Evolutionary conservation across 305 asterid species (phyloP).

Genomic region (Vinca major): DNA sequence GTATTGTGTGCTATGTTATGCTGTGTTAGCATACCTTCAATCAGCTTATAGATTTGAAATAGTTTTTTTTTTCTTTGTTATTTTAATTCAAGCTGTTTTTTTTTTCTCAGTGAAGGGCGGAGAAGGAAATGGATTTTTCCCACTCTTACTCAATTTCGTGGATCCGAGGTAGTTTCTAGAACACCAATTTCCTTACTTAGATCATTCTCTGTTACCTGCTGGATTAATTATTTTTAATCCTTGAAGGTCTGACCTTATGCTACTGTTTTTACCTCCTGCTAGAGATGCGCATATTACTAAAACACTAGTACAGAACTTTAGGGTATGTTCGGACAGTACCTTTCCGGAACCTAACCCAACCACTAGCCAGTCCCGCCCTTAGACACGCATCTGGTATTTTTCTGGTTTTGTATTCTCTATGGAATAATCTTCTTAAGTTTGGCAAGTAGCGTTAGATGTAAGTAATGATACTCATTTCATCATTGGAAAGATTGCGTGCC

Average conservation of each 20-base stretch:
- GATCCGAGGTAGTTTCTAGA: conserved; percentile 39
- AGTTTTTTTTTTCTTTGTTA: not conserved
- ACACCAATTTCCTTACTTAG: conserved; percentile 10
- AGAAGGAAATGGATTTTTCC: conserved; percentile 96
- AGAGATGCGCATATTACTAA: not conserved
- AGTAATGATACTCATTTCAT: not conserved
- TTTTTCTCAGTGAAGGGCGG: conserved; percentile 75
- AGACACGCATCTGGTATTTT: not conserved
- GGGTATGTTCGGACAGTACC: no score
- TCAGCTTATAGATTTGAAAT: not conserved
- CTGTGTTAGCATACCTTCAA: not conserved
- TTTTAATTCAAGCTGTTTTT: not conserved
- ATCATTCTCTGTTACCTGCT: not conserved
- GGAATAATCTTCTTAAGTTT: not conserved
- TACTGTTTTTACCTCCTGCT: not conserved
- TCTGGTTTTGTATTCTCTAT: not conserved
- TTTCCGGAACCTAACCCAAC: no score
- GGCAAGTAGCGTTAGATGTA: not conserved
- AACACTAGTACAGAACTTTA: not conserved
- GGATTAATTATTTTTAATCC: not conserved
- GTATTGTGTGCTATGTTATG: not conserved
- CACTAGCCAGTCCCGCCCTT: no score
- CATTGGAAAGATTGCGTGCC: not conserved
- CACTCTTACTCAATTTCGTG: conserved; percentile 39
- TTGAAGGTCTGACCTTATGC: not conserved